Conservation (phyloP, 169 alveolate species). For the Neospora caninum region DNA sequence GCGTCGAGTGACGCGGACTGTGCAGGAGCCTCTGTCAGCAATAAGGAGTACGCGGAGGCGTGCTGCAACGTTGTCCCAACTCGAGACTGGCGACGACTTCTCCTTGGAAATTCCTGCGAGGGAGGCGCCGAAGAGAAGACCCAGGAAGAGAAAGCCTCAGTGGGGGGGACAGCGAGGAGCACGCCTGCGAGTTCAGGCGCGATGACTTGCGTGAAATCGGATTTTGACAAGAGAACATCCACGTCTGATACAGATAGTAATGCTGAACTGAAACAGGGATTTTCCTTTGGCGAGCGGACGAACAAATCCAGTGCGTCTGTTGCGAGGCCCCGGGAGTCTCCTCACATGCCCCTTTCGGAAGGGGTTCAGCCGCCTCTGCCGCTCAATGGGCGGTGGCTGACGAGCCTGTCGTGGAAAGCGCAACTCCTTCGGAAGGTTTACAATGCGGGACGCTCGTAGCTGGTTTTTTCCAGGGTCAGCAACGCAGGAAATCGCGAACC, state of each 20-base stretch:
- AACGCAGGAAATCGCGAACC: too few relatives aligned
- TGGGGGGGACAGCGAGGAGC: background rate
- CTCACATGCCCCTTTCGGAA: background rate
- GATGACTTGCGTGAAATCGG: background rate
- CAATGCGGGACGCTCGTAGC: conserved; percentile 17
- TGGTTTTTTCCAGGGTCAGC: background rate
- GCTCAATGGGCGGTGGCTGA: conserved; percentile 8
- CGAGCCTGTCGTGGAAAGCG: conserved; percentile 37
- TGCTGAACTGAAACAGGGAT: background rate
- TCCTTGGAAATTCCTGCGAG: background rate
- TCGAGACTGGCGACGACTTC: conserved; percentile 24
- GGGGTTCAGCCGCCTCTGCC: background rate
- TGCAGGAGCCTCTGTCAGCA: background rate
- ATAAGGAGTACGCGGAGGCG: conserved; percentile 20
- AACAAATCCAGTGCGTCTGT: background rate
- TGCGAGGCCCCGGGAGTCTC: background rate
- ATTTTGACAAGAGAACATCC: background rate
- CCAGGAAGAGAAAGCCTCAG: background rate
- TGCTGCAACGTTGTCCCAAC: conserved; percentile 30
- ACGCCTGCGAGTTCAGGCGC: background rate
- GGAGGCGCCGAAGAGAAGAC: background rate
- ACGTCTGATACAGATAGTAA: background rate
- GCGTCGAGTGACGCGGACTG: background rate
- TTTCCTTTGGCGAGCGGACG: background rate
- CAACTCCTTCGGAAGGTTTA: conserved; percentile 16